Evolutionary conservation across 2,329 filamentous ascomycete genomes (phyloP), one percentile per base, ranked within the genome.

Genomic region (Penicillium decumbens): DNA sequence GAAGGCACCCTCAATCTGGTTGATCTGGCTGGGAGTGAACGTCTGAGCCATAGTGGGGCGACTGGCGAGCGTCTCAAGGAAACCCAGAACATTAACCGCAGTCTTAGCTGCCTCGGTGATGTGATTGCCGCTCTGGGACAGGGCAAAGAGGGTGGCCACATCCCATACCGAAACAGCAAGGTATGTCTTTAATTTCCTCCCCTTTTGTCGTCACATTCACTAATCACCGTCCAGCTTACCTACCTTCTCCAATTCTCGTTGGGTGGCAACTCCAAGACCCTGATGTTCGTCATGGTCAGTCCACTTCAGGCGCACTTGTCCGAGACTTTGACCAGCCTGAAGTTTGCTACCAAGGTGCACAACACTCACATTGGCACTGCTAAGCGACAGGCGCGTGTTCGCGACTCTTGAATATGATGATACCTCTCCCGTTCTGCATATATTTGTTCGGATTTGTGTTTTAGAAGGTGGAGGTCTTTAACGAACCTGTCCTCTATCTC

Each of bases 241-340:
- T 95, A 96, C 65, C 79, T 98, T 41, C 80, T 98, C 32, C 89
- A 97, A 80, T 95, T 93, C 66, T 95, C 89, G 3, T 77, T 98
- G 6, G 92, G 93, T 3, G 93, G 93, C 13, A 96, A 95, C 70
- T 93, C 87, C 60, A 95, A 96, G 74, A 98, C 93, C 0, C 84
- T 98, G 62, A 98, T 98, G 93, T 95, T 98, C 69, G 89, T 97
- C 68, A 97, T 97, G 91, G 88, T 95, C 49, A 93, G 87, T 60
- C 93, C 93, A 29, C 76, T 97, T 51, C 88, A 95, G 74, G 87
- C 84, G 5, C 93, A 97, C 74, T 76, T 96, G 57, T 87, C 86
- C 64, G 93, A 98, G 77, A 96, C 91, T 3, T 77, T 96, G 67
- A 95, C 91, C 39, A 96, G 90, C 77, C 77, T 98, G 70, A 87